phyloP scores from a whole-genome alignment of 2,329 filamentous ascomycete species.

The Reticulascus tulasneorum region DNA sequence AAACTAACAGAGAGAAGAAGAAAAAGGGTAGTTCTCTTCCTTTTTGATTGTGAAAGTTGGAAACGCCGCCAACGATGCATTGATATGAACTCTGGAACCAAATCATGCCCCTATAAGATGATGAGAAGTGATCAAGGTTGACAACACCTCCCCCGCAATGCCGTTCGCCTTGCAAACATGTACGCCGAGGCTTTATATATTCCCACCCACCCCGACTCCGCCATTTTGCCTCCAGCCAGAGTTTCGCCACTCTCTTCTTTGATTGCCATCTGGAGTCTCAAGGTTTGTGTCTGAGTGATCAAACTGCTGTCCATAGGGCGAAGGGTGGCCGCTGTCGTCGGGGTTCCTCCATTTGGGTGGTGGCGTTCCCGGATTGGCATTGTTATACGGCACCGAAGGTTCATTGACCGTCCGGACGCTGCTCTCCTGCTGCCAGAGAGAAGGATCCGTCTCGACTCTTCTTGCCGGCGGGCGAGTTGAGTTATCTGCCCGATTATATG shows the following conservation, averaged over 20 bases:
- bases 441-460: conserved; percentile 82
- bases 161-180: too few species aligned
- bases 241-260: conserved; percentile 54
- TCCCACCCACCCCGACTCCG: conserved; percentile 45
- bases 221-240: conserved; percentile 52
- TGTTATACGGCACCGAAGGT: conserved; percentile 37
- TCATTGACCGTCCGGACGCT: conserved; percentile 76
- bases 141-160: too few species aligned
- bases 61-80: conserved; percentile 36
- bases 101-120: conserved; percentile 10
- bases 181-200: too few species aligned
- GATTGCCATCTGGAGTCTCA: conserved; percentile 35
- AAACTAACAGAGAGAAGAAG: conserved; percentile 17
- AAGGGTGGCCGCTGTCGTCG: conserved; percentile 37
- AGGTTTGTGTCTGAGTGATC: conserved; percentile 39
- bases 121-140: conserved; percentile 8
- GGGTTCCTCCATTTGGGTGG: conserved; percentile 45
- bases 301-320: conserved; percentile 41
- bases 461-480: conserved; percentile 49
- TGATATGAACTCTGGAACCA: conserved; percentile 14
- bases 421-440: conserved; percentile 77
- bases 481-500: conserved; percentile 56
- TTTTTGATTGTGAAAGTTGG: conserved; percentile 11
- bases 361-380: conserved; percentile 42
- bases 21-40: conserved; percentile 15